Evolutionary conservation across 2,329 filamentous ascomycete species (phyloP).

Genomic region (Aspergillus nomiae): DNA sequence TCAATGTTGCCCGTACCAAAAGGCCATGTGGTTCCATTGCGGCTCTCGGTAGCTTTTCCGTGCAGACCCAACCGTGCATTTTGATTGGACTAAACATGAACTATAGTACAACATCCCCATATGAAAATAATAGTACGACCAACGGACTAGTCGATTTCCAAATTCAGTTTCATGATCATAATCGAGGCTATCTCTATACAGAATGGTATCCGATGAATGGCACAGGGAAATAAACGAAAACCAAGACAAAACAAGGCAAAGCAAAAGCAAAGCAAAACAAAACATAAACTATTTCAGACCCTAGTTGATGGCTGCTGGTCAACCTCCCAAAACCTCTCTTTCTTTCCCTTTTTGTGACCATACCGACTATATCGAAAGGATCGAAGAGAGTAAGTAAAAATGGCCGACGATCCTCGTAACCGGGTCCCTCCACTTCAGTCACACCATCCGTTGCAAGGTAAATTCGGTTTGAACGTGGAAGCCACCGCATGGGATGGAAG

Average conservation of each 20-base stretch:
- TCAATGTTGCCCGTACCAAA: slow-evolving; percentile 5
- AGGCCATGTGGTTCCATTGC: slow-evolving; percentile 16
- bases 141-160: not conserved
- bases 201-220: not conserved
- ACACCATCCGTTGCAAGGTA: slow-evolving; percentile 55
- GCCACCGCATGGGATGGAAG: slow-evolving; percentile 53
- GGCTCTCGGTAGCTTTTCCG: slow-evolving; percentile 2
- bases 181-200: not conserved
- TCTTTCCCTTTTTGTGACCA: slow-evolving; percentile 39
- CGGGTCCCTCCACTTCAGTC: slow-evolving; percentile 54
- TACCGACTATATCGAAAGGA: slow-evolving; percentile 44
- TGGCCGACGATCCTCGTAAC: slow-evolving; percentile 50
- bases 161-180: not conserved
- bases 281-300: not conserved
- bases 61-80: not conserved
- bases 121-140: not conserved
- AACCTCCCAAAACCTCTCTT: slow-evolving; percentile 44
- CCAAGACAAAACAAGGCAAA: not conserved
- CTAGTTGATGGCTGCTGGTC: not conserved
- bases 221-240: not conserved
- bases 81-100: not conserved
- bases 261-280: not conserved
- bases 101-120: not conserved
- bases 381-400: slow-evolving; percentile 48
- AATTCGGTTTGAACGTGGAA: slow-evolving; percentile 53